Evolutionary conservation across 2,329 filamentous ascomycete species (phyloP).

Genomic region (Zymoseptoria tritici): DNA sequence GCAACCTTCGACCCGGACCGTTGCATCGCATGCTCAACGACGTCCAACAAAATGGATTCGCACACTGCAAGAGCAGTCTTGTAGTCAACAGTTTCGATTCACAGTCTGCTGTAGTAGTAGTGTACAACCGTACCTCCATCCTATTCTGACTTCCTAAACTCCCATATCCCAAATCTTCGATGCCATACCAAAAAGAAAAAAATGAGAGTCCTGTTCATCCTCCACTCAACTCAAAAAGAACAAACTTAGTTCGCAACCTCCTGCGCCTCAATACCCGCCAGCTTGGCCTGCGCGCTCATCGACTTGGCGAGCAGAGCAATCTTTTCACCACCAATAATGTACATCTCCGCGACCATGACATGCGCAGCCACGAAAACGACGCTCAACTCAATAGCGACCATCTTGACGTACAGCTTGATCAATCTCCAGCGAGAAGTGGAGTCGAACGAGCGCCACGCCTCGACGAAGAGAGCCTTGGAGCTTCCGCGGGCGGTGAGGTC

Average conservation of each 20-base stretch:
- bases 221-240: background rate
- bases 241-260: constrained; percentile 3
- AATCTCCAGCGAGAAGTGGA: constrained; percentile 65
- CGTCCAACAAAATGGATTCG: too few species aligned
- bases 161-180: background rate
- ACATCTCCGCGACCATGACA: constrained; percentile 24
- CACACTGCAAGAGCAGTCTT: background rate
- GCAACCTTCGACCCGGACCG: too few species aligned
- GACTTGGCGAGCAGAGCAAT: constrained; percentile 21
- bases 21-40: background rate
- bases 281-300: constrained; percentile 20
- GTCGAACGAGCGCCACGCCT: constrained; percentile 75
- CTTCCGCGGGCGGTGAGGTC: constrained; percentile 62
- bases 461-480: constrained; percentile 52
- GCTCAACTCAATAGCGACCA: constrained; percentile 45
- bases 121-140: background rate
- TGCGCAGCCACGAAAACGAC: constrained; percentile 21
- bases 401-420: constrained; percentile 68
- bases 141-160: background rate
- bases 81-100: background rate
- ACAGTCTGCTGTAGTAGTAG: background rate
- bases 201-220: background rate
- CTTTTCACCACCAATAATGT: constrained; percentile 25
- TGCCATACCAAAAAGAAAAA: background rate
- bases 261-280: constrained; percentile 21